These are phyloP conservation scores for Podospora bellae-mahoneyi DNA, from an alignment of 495 filamentous ascomycete genomes.

Conservation along the genomic window DNA sequence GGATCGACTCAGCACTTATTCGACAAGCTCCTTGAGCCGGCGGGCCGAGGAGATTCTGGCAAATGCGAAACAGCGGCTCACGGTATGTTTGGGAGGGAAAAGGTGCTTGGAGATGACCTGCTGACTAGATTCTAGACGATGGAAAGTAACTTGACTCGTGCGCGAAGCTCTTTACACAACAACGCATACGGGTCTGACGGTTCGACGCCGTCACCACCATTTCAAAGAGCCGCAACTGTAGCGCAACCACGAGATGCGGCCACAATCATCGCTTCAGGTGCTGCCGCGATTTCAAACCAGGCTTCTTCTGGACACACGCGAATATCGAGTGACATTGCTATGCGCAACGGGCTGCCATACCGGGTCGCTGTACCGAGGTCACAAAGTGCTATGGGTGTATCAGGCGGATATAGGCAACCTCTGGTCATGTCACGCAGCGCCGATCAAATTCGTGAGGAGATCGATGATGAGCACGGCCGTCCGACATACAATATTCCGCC, in stretches of 20 bases:
- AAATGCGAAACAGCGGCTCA: conserved; percentile 83
- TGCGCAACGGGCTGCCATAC: conserved; percentile 38
- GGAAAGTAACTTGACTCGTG: conserved; percentile 82
- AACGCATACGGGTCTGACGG: conserved; percentile 54
- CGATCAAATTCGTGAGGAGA: conserved; percentile 32
- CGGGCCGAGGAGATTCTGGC: conserved; percentile 84
- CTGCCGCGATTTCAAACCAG: conserved; percentile 15
- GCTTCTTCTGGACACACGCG: conserved; percentile 36
- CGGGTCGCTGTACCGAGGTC: conserved; percentile 39
- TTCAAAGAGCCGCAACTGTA: conserved; percentile 36
- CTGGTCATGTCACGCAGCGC: conserved; percentile 37
- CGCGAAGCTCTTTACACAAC: conserved; percentile 67
- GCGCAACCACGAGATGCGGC: conserved; percentile 26
- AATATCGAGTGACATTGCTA: conserved; percentile 45
- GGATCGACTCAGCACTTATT: conserved; percentile 45
- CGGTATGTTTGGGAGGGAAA: conserved; percentile 53
- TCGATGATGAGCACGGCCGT: conserved; percentile 22
- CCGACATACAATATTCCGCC: conserved; percentile 23
- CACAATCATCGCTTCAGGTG: conserved; percentile 7
- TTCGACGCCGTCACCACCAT: conserved; percentile 45
- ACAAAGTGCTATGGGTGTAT: conserved; percentile 48
- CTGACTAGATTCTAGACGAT: conserved; percentile 61
- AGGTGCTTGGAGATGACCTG: conserved; percentile 28
- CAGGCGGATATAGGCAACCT: conserved; percentile 48
- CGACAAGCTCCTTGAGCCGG: conserved; percentile 71